A percentile compares a stretch with the other conserved stretches of the same genome.
These are phyloP conservation scores for Apium graveolens DNA, from an alignment of 129 eudicot genomes.

Conservation along the genomic window DNA sequence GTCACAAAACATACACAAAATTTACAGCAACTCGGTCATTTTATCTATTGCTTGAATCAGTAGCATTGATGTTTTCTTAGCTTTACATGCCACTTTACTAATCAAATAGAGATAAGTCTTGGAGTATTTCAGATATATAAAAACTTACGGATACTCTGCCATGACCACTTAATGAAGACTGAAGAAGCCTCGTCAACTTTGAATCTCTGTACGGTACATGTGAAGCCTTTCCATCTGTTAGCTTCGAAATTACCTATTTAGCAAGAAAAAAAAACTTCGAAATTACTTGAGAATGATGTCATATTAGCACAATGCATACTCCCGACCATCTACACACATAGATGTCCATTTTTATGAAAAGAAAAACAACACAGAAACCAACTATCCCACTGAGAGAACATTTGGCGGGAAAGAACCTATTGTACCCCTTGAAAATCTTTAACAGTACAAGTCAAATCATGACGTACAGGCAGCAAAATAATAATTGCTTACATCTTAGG, in stretches of 20 bases:
- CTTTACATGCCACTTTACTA: not conserved
- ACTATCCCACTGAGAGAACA: not conserved
- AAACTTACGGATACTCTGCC: constrained; percentile 94
- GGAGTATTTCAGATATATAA: not conserved
- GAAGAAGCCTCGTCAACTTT: constrained; percentile 86
- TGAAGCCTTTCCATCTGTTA: constrained; percentile 70
- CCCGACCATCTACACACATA: not conserved
- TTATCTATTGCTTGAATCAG: not conserved
- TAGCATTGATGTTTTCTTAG: not conserved
- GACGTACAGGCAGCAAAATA: not conserved
- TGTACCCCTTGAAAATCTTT: not conserved
- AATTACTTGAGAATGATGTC: constrained; percentile 49
- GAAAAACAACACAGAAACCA: not conserved
- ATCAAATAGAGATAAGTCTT: not conserved
- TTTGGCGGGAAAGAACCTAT: not conserved
- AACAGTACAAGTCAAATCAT: not conserved
- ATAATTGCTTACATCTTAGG: not conserved
- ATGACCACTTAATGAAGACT: constrained; percentile 93
- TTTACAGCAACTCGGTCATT: not conserved
- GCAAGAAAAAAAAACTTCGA: constrained; percentile 36
- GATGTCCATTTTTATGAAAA: not conserved
- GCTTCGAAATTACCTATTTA: constrained; percentile 71
- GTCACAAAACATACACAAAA: not conserved
- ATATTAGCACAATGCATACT: constrained; percentile 14
- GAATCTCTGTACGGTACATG: constrained; percentile 95